Evolutionary conservation across 176 grass and related monocot species (phyloP).

Genomic region (maize (Zea mays)): Zm-B73-REFERENCE-NAM-5.0 NC_050103.1:102656501-102657000

Average conservation of each 20-base stretch:
- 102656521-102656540: not conserved
- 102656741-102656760: constrained; percentile 21
- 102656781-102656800: not conserved
- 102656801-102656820: too few species aligned
- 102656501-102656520: not conserved
- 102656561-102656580: not conserved
- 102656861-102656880: not conserved
- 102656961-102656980: not conserved
- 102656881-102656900: not conserved
- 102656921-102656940: not conserved
- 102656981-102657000: not conserved
- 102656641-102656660: not conserved
- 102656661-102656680: not conserved
- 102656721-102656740: constrained; percentile 6
- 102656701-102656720: constrained; percentile 7
- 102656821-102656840: not conserved
- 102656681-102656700: not conserved
- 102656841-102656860: not conserved
- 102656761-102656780: not conserved
- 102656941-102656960: not conserved
- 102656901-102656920: not conserved
- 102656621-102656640: not conserved
- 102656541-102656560: not conserved
- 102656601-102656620: not conserved
- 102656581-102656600: not conserved